Conservation (phyloP, 2,329 filamentous ascomycete genomes). For the Calonectria henricotiae region DNA sequence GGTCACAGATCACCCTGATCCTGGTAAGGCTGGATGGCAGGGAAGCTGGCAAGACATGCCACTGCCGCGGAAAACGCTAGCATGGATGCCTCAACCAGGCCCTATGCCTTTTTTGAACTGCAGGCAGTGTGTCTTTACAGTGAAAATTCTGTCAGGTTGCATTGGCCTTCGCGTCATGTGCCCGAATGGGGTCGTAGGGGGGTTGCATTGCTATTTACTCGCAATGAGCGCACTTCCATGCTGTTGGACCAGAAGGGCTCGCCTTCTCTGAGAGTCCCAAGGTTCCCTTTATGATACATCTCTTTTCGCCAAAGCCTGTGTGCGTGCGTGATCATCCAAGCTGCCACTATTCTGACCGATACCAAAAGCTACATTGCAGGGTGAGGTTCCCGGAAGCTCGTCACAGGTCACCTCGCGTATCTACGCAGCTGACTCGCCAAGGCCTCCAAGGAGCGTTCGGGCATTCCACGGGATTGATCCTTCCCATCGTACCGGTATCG, state of each 20-base stretch:
- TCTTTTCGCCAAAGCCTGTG: too few species aligned
- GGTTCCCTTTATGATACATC: too few species aligned
- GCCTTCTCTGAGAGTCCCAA: too few species aligned
- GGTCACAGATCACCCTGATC: conserved; percentile 1
- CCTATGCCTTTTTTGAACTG: neutral
- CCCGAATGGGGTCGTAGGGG: neutral
- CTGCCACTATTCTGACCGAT: too few species aligned
- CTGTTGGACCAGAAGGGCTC: too few species aligned
- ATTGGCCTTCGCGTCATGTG: neutral
- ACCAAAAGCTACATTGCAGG: too few species aligned
- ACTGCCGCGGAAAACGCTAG: conserved; percentile 15
- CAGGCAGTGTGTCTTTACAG: neutral
- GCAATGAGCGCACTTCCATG: neutral
- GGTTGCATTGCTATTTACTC: conserved; percentile 7
- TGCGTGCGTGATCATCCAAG: too few species aligned
- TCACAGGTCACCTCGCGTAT: neutral
- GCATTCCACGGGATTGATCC: neutral
- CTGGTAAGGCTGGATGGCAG: conserved; percentile 12
- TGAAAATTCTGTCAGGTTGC: conserved; percentile 19
- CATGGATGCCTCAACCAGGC: conserved; percentile 7
- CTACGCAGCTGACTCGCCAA: neutral
- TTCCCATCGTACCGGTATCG: neutral
- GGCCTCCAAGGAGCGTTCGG: neutral
- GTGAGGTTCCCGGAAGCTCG: too few species aligned
- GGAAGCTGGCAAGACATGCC: conserved; percentile 1